These are phyloP conservation scores for Plasmodium gallinaceum DNA, from an alignment of 169 alveolate genomes.

Conservation along the genomic window DNA sequence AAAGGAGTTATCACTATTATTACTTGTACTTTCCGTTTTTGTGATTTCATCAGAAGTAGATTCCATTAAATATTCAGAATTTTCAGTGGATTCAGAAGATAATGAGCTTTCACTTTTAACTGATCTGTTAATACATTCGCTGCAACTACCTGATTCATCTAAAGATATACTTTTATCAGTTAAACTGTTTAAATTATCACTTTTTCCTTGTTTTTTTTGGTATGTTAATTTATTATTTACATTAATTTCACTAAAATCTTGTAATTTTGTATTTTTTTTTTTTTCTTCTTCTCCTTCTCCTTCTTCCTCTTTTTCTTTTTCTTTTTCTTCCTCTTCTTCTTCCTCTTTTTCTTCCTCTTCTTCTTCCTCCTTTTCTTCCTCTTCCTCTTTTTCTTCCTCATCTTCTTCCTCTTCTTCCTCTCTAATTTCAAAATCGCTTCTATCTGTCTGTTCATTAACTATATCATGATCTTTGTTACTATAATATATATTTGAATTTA, in stretches of 20 bases:
- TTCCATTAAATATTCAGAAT: slow-evolving; percentile 26
- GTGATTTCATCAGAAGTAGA: slow-evolving; percentile 52
- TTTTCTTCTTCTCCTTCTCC: background rate
- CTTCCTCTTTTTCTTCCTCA: background rate
- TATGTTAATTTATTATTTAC: background rate
- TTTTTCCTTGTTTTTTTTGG: background rate
- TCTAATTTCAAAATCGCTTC: background rate
- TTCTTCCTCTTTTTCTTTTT: background rate
- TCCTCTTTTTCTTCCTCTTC: background rate
- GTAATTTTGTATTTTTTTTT: background rate
- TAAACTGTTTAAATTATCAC: background rate
- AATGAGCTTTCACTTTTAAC: slow-evolving; percentile 3
- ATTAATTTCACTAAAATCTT: background rate
- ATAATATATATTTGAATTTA: slow-evolving; percentile 14
- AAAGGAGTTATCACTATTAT: slow-evolving; percentile 8
- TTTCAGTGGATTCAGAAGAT: slow-evolving; percentile 17
- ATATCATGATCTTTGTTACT: background rate
- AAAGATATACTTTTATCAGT: background rate
- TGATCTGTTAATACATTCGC: background rate
- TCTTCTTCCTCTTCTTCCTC: background rate
- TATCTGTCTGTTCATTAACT: background rate
- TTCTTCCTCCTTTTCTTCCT: background rate
- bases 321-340: background rate
- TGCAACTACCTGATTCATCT: background rate
- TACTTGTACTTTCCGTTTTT: slow-evolving; percentile 37